Percentiles rank a stretch among this genome's conserved stretches.
Evolutionary conservation across 441 rosid genomes (phyloP).

Genomic region (Aquilaria agallochum): DNA sequence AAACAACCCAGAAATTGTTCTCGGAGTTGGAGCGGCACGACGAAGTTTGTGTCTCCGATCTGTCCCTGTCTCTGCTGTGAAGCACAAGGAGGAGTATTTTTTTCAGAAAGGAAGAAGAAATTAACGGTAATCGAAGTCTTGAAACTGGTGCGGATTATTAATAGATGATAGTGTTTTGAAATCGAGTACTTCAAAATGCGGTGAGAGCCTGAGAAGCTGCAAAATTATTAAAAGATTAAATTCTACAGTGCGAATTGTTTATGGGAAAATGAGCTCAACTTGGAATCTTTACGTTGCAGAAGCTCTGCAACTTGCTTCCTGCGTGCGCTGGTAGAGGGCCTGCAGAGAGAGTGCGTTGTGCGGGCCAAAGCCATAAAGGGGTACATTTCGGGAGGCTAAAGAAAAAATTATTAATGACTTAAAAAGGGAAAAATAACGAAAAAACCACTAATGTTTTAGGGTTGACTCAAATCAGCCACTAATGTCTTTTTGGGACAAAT

Average conservation of each 20-base stretch:
- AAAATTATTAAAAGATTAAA: neutral
- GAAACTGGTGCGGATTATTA: neutral
- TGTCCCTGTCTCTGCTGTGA: neutral
- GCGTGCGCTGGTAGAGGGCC: neutral
- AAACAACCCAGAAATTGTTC: neutral
- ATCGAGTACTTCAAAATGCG: neutral
- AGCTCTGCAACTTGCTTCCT: neutral
- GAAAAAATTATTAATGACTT: neutral
- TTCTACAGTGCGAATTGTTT: conserved; percentile 1
- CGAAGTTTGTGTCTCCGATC: conserved; percentile 7
- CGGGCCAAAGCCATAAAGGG: neutral
- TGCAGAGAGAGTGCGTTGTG: neutral
- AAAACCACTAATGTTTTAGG: too few relatives aligned
- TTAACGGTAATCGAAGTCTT: neutral
- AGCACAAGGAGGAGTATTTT: neutral
- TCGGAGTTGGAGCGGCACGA: neutral
- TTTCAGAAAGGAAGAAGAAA: neutral
- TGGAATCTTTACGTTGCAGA: conserved; percentile 14
- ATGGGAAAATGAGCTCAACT: conserved; percentile 16
- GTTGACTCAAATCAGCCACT: too few relatives aligned
- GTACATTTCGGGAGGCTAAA: neutral
- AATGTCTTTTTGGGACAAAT: too few relatives aligned
- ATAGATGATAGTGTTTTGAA: neutral
- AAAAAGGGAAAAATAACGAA: too few relatives aligned
- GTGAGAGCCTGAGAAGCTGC: conserved; percentile 3